Conservation (phyloP, 805 yeast species). For the Lachancea lanzarotensis region DNA sequence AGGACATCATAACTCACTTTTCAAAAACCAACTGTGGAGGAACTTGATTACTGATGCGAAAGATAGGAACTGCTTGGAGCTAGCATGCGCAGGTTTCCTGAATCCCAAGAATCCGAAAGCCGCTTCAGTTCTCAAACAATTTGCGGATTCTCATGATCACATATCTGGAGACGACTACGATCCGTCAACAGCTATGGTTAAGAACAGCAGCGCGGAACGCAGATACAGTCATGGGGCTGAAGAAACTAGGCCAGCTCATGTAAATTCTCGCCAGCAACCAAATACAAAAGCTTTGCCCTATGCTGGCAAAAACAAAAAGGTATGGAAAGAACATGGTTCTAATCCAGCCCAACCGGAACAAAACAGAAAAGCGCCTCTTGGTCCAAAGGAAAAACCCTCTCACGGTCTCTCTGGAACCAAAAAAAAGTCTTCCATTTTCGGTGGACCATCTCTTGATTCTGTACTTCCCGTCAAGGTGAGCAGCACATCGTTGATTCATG, state of each 20-base stretch:
- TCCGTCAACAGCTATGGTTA: constrained; percentile 2
- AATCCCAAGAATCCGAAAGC: constrained; percentile 16
- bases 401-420: constrained; percentile 16
- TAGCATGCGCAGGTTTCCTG: constrained; percentile 28
- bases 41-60: constrained; percentile 61
- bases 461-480: constrained; percentile 1
- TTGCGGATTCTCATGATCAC: constrained; percentile 10
- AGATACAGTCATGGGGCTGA: background rate
- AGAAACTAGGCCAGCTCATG: background rate
- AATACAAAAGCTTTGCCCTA: background rate
- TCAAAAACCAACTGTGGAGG: constrained; percentile 65
- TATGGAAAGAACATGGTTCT: background rate
- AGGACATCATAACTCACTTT: constrained; percentile 67
- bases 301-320: background rate
- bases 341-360: background rate
- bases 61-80: constrained; percentile 34
- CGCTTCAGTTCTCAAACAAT: constrained; percentile 11
- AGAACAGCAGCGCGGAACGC: background rate
- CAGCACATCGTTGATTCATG: background rate
- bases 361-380: too few species aligned
- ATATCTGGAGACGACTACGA: constrained; percentile 9
- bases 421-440: constrained; percentile 31
- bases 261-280: background rate
- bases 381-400: background rate
- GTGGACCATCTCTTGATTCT: constrained; percentile 17